A percentile compares a stretch with the other conserved stretches of the same genome.
These are phyloP conservation scores for Botrytis galanthina DNA, from an alignment of 2,329 filamentous ascomycete species.

Conservation along the genomic window DNA sequence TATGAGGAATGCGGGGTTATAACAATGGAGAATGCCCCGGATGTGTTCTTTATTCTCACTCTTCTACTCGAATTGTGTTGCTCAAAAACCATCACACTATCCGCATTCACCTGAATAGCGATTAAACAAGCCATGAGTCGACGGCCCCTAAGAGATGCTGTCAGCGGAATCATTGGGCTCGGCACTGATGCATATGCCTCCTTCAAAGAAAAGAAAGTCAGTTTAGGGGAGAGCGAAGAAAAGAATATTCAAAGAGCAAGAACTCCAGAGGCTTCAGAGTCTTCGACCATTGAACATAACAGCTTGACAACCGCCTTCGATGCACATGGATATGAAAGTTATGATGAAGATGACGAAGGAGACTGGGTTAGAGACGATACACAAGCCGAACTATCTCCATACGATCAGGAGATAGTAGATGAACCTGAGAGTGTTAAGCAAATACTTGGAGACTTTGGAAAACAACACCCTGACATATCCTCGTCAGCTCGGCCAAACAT, in stretches of 20 bases:
- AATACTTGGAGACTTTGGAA: constrained; percentile 6
- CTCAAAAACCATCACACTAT: background rate
- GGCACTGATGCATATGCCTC: constrained; percentile 5
- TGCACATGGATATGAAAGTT: constrained; percentile 1
- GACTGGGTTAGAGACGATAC: constrained; percentile 18
- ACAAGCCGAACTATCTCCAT: constrained; percentile 7
- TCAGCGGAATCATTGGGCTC: background rate
- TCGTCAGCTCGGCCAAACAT: background rate
- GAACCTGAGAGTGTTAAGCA: background rate
- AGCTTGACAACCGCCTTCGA: background rate
- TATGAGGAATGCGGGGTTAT: constrained; percentile 12
- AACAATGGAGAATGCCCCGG: background rate
- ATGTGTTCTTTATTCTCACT: background rate
- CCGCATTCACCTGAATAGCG: background rate
- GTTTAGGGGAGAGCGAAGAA: background rate
- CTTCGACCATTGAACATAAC: background rate
- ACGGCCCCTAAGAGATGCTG: background rate
- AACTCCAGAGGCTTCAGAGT: background rate
- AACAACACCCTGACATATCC: background rate
- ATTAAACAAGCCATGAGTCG: background rate
- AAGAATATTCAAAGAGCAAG: background rate
- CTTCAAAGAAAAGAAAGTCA: constrained; percentile 11
- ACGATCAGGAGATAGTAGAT: background rate
- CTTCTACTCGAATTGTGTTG: background rate
- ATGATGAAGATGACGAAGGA: constrained; percentile 17